A percentile compares a stretch with the other conserved stretches of the same genome.
Conservation (phyloP, 768 basidiomycete genomes). For the Cystofilobasidium ferigula region DNA sequence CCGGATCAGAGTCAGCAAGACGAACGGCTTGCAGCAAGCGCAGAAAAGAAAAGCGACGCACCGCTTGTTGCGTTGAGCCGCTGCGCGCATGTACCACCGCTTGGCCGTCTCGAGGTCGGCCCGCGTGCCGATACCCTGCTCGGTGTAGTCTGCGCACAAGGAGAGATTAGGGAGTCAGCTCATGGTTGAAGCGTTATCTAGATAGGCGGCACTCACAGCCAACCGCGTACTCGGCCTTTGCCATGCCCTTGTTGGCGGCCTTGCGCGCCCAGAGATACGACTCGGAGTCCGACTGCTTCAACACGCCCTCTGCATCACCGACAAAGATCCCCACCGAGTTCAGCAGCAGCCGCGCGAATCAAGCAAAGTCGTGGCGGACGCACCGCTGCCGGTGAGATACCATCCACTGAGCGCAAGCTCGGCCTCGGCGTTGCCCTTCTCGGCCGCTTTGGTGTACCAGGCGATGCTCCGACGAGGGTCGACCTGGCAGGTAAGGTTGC, state of each 20-base stretch:
- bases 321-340: no score
- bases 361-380: constrained; percentile 21
- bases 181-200: no score
- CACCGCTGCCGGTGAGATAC: constrained; percentile 64
- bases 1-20: not conserved
- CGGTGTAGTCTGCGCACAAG: constrained; percentile 66
- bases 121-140: constrained; percentile 94
- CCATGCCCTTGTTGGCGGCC: constrained; percentile 89
- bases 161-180: not conserved
- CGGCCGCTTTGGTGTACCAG: constrained; percentile 97
- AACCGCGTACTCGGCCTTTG: constrained; percentile 96
- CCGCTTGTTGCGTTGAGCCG: constrained; percentile 36
- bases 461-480: constrained; percentile 90
- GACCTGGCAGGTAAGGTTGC: constrained; percentile 71
- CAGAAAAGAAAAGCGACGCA: not conserved
- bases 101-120: constrained; percentile 92
- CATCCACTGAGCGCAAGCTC: constrained; percentile 94
- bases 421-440: constrained; percentile 87
- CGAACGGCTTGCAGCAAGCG: not conserved
- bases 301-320: constrained; percentile 55
- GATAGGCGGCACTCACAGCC: constrained; percentile 48
- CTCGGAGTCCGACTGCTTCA: constrained; percentile 96
- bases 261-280: constrained; percentile 97
- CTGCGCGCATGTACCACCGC: constrained; percentile 98
- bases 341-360: not conserved